Percentiles rank a stretch among this genome's conserved stretches.
phyloP scores from a whole-genome alignment of 1,284 basidiomycete genomes.

The Fomitiporia mediterranea region DNA sequence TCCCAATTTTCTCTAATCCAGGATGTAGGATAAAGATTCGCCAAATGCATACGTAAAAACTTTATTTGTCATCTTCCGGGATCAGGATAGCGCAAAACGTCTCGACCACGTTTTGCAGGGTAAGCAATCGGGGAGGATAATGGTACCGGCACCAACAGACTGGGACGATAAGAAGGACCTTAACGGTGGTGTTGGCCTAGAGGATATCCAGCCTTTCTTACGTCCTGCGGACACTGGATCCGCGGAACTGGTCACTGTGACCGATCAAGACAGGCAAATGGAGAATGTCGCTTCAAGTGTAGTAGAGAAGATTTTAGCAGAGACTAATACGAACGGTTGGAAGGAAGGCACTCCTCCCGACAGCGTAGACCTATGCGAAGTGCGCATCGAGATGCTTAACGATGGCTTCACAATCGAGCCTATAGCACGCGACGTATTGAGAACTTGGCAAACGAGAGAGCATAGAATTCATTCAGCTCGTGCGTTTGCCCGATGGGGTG shows the following conservation, averaged over 20 bases:
- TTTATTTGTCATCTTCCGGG: slow-evolving; percentile 5
- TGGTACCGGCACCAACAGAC: background rate
- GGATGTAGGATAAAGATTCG: slow-evolving; percentile 14
- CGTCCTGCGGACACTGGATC: background rate
- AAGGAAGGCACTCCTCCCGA: background rate
- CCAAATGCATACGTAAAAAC: slow-evolving; percentile 5
- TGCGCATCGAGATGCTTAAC: background rate
- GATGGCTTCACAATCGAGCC: too few relatives aligned
- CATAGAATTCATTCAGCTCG: background rate
- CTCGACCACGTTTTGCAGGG: background rate
- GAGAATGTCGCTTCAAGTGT: background rate
- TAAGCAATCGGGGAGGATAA: background rate
- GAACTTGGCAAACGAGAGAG: background rate
- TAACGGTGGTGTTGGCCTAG: slow-evolving; percentile 12
- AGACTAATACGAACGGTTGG: background rate
- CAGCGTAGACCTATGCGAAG: too few relatives aligned
- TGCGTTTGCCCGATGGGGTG: slow-evolving; percentile 9
- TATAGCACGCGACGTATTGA: background rate
- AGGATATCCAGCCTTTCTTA: slow-evolving; percentile 9
- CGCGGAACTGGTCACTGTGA: background rate
- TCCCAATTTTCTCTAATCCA: background rate
- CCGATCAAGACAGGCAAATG: background rate
- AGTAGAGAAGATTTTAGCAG: background rate
- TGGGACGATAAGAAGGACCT: background rate
- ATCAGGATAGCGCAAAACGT: background rate